A percentile compares a stretch with the other conserved stretches of the same genome.
Evolutionary conservation across 2,329 filamentous ascomycete species (phyloP).

Genomic region (Rhynchosporium agropyri): DNA sequence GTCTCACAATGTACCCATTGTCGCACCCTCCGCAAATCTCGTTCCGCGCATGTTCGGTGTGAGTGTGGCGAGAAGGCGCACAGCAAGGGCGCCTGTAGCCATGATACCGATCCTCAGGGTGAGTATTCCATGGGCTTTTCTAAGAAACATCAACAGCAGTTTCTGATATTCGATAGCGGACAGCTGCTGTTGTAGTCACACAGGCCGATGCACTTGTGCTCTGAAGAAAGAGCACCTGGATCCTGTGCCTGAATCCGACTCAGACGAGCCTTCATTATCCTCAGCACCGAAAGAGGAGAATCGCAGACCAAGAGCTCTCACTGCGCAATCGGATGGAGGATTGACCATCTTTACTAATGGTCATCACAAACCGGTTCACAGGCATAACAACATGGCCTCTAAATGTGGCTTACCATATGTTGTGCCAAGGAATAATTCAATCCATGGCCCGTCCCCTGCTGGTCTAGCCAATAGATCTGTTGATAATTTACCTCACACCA

Average conservation of each 20-base stretch:
- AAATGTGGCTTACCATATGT: slow-evolving; percentile 63
- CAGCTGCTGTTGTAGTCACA: slow-evolving; percentile 72
- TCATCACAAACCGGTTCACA: slow-evolving; percentile 64
- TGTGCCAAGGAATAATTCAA: slow-evolving; percentile 59
- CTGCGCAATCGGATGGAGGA: slow-evolving; percentile 60
- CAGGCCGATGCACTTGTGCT: slow-evolving; percentile 66
- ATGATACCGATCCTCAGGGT: slow-evolving; percentile 50
- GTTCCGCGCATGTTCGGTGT: slow-evolving; percentile 92
- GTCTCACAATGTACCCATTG: slow-evolving; percentile 98
- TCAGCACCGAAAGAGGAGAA: slow-evolving; percentile 46
- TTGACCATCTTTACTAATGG: slow-evolving; percentile 65
- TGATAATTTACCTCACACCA: slow-evolving; percentile 48
- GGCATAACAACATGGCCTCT: slow-evolving; percentile 62
- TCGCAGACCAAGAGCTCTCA: slow-evolving; percentile 61
- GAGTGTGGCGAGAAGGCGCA: slow-evolving; percentile 91
- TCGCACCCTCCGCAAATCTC: slow-evolving; percentile 92
- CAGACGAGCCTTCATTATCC: slow-evolving; percentile 51
- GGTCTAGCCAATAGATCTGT: slow-evolving; percentile 52
- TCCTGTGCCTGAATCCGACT: slow-evolving; percentile 65
- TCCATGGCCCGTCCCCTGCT: slow-evolving; percentile 53
- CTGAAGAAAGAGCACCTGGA: slow-evolving; percentile 66
- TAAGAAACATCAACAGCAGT: slow-evolving; percentile 36
- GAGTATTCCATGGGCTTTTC: slow-evolving; percentile 39
- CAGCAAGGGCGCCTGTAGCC: slow-evolving; percentile 56
- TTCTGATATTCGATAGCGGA: slow-evolving; percentile 50